Base-by-base conservation (phyloP, 768 basidiomycete genomes). In the Lentinus brumalis region DNA sequence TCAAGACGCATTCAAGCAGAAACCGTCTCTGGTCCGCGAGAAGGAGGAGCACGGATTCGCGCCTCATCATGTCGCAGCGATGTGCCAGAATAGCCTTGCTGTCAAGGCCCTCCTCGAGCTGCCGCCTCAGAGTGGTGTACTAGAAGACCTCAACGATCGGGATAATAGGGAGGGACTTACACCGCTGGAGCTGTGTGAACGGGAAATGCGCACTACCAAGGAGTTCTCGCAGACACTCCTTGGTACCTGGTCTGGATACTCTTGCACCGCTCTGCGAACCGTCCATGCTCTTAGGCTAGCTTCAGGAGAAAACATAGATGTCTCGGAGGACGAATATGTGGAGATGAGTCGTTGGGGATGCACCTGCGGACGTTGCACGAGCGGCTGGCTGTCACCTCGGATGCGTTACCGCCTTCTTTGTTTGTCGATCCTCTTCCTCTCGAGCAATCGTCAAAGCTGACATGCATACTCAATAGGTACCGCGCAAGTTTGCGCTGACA, bases 51-150 rank as follows among this genome's bases (percentile, higher is more conserved):
- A 46, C 26, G 66, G 66, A 2, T 39, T 56, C 18, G 64, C 60
- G 4, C 65, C 67, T 16, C 52, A 66, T 32, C 59, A 63, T 38
- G 50, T 62, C 39, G 65, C 67, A 5, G 65, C 67, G 12, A 35
- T 14, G 12, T 26, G 29, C 4, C 35, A 15, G 44, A 61, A 57
- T 21, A 26, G 51, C 31, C 14, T 14, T 11, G 62, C 62, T 3
- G 47, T 56, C 39, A 9, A 39, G 10, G 42, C 49, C 4, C 60
- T 63, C 12, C 60, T 61, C 30, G 47, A 29, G 8, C 51, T 65
- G 1, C 64, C 64, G 5, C 31, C 45, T 14, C n/a, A 26, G 14
- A 35, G 53, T 14, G 50, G 54, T 8, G 39, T 59, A 16, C n/a
- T 21, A 1, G 59, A 53, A 15, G 56, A 59, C 39, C 16, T 56